Evolutionary conservation across 2,329 filamentous ascomycete genomes (phyloP).

Genomic region (Zymoseptoria brevis): DNA sequence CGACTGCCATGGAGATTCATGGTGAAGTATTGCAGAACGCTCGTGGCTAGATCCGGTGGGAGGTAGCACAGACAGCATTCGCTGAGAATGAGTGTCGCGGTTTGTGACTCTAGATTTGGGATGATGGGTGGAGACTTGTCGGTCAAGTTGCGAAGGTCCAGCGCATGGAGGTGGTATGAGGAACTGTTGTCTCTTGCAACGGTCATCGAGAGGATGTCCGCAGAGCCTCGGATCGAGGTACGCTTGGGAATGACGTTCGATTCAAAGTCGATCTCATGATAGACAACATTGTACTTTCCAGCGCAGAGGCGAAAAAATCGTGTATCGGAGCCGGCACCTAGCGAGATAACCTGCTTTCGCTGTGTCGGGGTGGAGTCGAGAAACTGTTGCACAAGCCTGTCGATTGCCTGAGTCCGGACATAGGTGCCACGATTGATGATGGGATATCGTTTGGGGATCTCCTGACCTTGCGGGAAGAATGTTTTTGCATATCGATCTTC

Average conservation of each 20-base stretch:
- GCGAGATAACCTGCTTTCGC: slow-evolving; percentile 67
- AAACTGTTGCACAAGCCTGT: slow-evolving; percentile 67
- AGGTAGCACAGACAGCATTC: slow-evolving; percentile 96
- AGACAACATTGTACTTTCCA: slow-evolving; percentile 48
- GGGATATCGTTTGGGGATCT: slow-evolving; percentile 60
- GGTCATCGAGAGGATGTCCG: slow-evolving; percentile 15
- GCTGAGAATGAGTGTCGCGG: slow-evolving; percentile 80
- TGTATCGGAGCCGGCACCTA: slow-evolving; percentile 92
- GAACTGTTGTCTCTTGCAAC: slow-evolving; percentile 20
- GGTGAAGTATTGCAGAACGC: slow-evolving; percentile 33
- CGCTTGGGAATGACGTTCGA: slow-evolving; percentile 43
- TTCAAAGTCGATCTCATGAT: slow-evolving; percentile 90
- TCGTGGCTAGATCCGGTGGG: slow-evolving; percentile 52
- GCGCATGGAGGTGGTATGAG: slow-evolving; percentile 46
- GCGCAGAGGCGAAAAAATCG: slow-evolving; percentile 66
- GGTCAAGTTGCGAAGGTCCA: slow-evolving; percentile 61
- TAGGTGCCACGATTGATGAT: slow-evolving; percentile 98
- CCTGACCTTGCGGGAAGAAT: slow-evolving; percentile 50
- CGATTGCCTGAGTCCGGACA: slow-evolving; percentile 74
- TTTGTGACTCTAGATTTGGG: slow-evolving; percentile 42
- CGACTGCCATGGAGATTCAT: slow-evolving; percentile 37
- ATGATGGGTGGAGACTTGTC: slow-evolving; percentile 23
- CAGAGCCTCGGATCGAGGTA: slow-evolving; percentile 17
- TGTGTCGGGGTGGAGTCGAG: slow-evolving; percentile 34
- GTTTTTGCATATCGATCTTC: slow-evolving; percentile 67